Evolutionary conservation across 176 grass and related monocot species (phyloP).

Genomic region (Aegilops longissima): DNA sequence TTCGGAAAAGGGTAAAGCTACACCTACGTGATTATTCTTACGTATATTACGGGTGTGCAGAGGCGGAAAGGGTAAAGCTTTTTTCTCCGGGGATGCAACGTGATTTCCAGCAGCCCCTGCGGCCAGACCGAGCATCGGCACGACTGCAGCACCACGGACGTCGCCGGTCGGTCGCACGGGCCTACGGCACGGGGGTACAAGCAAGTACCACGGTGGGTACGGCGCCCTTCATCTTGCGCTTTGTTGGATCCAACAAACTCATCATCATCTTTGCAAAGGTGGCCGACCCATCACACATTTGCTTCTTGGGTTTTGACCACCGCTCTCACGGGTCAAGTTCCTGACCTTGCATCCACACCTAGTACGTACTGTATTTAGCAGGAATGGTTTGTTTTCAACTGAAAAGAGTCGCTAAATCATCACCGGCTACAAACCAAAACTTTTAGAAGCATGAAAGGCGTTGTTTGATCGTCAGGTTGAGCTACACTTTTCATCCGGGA

Average conservation of each 20-base stretch:
- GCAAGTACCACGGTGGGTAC: not conserved
- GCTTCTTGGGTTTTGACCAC: not conserved
- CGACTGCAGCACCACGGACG: not conserved
- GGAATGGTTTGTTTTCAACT: not conserved
- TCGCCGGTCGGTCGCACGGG: not conserved
- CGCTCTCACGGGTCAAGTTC: not conserved
- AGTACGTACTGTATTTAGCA: no score
- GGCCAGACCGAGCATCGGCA: not conserved
- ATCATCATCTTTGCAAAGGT: not conserved
- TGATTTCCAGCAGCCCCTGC: conserved; percentile 10
- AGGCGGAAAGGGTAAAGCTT: no score
- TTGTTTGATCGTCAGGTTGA: not conserved
- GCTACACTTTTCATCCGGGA: not conserved
- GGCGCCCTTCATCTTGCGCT: not conserved
- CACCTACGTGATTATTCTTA: no score
- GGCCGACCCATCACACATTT: not conserved
- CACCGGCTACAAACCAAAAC: not conserved
- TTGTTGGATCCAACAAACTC: not conserved
- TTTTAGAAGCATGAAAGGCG: no score
- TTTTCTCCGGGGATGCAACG: not conserved
- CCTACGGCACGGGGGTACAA: not conserved
- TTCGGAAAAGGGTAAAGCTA: not conserved
- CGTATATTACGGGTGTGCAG: no score
- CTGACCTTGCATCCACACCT: not conserved
- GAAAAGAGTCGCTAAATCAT: not conserved